Percentiles rank a stretch among this genome's conserved stretches.
phyloP scores from a whole-genome alignment of 768 basidiomycete species.

The Tephrocybe sp. region DNA sequence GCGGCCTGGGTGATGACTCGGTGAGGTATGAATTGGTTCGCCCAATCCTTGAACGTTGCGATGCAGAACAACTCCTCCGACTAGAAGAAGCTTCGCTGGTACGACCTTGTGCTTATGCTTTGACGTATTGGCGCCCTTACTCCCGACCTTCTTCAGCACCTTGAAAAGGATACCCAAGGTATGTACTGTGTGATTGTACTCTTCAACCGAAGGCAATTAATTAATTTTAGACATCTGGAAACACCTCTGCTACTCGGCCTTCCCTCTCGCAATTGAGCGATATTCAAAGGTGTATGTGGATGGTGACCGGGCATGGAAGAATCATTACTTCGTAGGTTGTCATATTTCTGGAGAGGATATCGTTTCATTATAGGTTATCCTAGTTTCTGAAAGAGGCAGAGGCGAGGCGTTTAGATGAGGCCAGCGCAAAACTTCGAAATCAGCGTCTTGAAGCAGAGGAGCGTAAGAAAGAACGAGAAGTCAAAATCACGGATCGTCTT shows the following conservation, averaged over 20 bases:
- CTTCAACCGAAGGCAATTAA: conserved; percentile 7
- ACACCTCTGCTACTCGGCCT: conserved; percentile 59
- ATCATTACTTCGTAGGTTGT: conserved; percentile 61
- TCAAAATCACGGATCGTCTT: conserved; percentile 71
- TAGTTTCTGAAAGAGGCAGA: conserved; percentile 62
- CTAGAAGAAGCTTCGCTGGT: conserved; percentile 75
- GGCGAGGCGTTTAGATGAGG: conserved; percentile 62
- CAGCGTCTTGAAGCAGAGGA: conserved; percentile 71
- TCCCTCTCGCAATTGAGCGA: conserved; percentile 52
- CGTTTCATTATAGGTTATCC: conserved; percentile 10
- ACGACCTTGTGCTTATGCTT: conserved; percentile 24
- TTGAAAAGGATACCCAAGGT: conserved; percentile 59
- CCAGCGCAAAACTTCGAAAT: conserved; percentile 59
- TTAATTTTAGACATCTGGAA: conserved; percentile 69
- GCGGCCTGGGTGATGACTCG: conserved; percentile 61
- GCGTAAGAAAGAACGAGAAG: conserved; percentile 74
- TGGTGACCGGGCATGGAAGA: conserved; percentile 66
- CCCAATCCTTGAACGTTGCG: conserved; percentile 75
- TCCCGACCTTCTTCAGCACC: conserved; percentile 36
- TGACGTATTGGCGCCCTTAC: background rate
- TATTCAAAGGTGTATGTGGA: conserved; percentile 39
- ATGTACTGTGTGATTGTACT: conserved; percentile 17
- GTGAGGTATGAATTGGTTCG: conserved; percentile 64
- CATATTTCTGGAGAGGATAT: conserved; percentile 4
- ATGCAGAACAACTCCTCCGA: conserved; percentile 64